Evolutionary conservation across 2,329 filamentous ascomycete species (phyloP), one percentile per base, ranked within the genome.

Genomic region (Pseudophaeomoniella oleicola): DNA sequence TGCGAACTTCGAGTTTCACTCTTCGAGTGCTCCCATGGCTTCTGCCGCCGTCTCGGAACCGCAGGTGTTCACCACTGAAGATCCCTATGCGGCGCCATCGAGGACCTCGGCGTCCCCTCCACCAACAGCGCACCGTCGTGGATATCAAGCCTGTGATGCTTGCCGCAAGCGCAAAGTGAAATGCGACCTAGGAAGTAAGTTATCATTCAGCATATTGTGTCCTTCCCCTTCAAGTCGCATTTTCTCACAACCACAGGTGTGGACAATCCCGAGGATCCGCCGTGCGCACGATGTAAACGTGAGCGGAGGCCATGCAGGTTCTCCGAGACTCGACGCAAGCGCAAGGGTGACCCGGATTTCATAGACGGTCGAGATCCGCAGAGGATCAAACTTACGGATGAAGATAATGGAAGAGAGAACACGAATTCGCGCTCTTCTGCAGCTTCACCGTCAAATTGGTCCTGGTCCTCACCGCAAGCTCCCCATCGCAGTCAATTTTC

Each of bases 261-360:
- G 54, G 90, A 96, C 61, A 88, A 90, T 50, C 90, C 90, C 16
- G 78, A 87, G 58, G 85, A 93, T 50, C 88, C 88, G 38, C 90
- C 90, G 2, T 98, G 90, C 58, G 82, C 88, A 41, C 78, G 90
- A 53, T 98, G 90, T 57, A 80, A 86, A 37, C 78, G 90, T 47
- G 90, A 98, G 66, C 85, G 80, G 63, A 96, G 96, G 58, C 81
- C 94, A 51, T 98, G 90, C 66, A 93, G 81, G 69, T 98, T 98
- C 66, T 93, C 86, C 43, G 84, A 86, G 14, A 96, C 87, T 19
- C 73, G 90, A 35, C 78, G 90, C 53, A 96, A 96, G 75, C 76
- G 86, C 54, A 92, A 90, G 68, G 71, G 71, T 34, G 74, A 63
- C 16, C 67, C 64, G 39, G 59, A 56, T 59, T 18, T 45, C 22